Evolutionary conservation across 768 basidiomycete genomes (phyloP).

Genomic region (Antrodiella citrinella): DNA sequence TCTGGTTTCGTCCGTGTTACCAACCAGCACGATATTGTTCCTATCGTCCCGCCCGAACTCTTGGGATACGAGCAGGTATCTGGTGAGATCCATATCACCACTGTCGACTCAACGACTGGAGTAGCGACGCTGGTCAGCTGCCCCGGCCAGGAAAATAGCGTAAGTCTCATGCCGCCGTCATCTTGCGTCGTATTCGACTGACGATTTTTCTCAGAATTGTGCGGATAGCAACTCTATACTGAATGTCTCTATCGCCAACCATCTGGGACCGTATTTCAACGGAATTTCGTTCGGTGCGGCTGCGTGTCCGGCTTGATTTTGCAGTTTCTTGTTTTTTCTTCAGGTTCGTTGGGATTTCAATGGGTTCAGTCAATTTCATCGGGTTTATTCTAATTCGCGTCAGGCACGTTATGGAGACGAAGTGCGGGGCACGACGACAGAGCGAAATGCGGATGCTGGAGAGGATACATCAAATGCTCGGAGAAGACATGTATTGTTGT

Average conservation of each 20-base stretch:
- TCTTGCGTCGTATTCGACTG: too few species aligned
- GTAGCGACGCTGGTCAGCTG: conserved; percentile 18
- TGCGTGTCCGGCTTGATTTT: conserved; percentile 16
- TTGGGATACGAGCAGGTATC: conserved; percentile 39
- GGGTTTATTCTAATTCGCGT: too few species aligned
- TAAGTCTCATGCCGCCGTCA: too few species aligned
- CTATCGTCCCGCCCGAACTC: conserved; percentile 25
- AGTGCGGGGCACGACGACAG: too few species aligned
- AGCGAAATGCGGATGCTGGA: too few species aligned
- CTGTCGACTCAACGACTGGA: conserved; percentile 10
- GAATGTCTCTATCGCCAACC: conserved; percentile 16
- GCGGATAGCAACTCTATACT: conserved; percentile 17
- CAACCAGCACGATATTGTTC: conserved; percentile 37
- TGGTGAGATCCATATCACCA: conserved; percentile 28
- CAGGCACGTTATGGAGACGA: too few species aligned
- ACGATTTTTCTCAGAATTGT: conserved; percentile 19
- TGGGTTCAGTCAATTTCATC: too few species aligned
- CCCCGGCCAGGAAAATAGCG: conserved; percentile 23
- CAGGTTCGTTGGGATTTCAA: too few species aligned
- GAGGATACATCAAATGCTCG: too few species aligned
- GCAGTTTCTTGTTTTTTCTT: too few species aligned
- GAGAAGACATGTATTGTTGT: too few species aligned
- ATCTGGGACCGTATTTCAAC: conserved; percentile 21
- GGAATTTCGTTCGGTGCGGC: conserved; percentile 18
- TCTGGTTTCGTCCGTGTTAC: conserved; percentile 41